These are phyloP conservation scores for Lactarius vividus DNA, from an alignment of 768 basidiomycete species.

Conservation along the genomic window DNA sequence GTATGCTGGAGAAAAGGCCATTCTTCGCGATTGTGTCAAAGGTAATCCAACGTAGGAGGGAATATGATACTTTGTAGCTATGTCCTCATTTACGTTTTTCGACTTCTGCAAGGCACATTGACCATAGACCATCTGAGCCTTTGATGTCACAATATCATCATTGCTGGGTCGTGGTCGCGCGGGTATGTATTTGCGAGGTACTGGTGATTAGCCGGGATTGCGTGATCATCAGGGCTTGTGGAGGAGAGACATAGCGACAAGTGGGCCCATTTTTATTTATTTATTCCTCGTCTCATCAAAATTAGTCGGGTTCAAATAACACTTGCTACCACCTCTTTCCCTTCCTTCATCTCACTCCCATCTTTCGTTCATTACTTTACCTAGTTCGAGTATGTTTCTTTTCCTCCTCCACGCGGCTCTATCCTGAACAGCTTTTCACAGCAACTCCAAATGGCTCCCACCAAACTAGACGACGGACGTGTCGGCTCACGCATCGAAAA, in stretches of 20 bases:
- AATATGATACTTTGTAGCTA: too few species aligned
- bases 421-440: not conserved
- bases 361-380: conserved; percentile 5
- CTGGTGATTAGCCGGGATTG: too few species aligned
- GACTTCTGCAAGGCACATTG: too few species aligned
- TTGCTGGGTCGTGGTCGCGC: too few species aligned
- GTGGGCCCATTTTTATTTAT: conserved; percentile 24
- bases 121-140: too few species aligned
- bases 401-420: not conserved
- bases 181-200: too few species aligned
- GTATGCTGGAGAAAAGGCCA: too few species aligned
- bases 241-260: conserved; percentile 1
- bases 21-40: too few species aligned
- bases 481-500: conserved; percentile 65
- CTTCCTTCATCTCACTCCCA: not conserved
- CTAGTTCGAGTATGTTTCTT: not conserved
- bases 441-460: conserved; percentile 17
- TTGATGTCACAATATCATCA: too few species aligned
- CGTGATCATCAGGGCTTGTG: too few species aligned
- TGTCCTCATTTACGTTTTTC: too few species aligned
- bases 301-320: not conserved
- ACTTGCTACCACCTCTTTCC: not conserved
- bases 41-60: too few species aligned
- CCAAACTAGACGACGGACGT: conserved; percentile 34
- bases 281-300: not conserved